phyloP scores from a whole-genome alignment of 2,329 filamentous ascomycete species.

The Talaromyces sp. region DNA sequence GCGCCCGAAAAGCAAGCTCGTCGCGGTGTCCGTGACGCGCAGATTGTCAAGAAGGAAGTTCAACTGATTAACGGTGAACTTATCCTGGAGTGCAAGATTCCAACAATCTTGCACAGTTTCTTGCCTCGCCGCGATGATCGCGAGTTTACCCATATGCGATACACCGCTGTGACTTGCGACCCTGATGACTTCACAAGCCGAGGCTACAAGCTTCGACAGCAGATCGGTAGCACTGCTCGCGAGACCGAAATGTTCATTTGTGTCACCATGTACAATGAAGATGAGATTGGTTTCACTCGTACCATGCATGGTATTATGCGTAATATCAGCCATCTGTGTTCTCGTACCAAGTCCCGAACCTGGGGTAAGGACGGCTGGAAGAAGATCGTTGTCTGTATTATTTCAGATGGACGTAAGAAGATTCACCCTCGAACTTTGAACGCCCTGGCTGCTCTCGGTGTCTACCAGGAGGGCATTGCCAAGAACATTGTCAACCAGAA shows the following conservation, averaged over 20 bases:
- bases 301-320: constrained; percentile 99
- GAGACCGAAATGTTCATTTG: constrained; percentile 97
- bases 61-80: constrained; percentile 96
- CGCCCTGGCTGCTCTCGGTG: constrained; percentile 91
- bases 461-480: constrained; percentile 97
- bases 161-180: constrained; percentile 97
- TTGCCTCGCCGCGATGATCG: constrained; percentile 87
- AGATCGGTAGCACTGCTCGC: constrained; percentile 77
- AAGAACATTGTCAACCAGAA: constrained; percentile 98
- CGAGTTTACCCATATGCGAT: constrained; percentile 98
- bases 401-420: constrained; percentile 90
- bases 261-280: constrained; percentile 99
- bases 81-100: constrained; percentile 97
- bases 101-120: constrained; percentile 97
- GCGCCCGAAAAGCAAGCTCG: constrained; percentile 86
- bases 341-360: constrained; percentile 83
- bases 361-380: constrained; percentile 99
- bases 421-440: constrained; percentile 93
- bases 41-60: constrained; percentile 92
- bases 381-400: constrained; percentile 97
- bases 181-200: constrained; percentile 88
- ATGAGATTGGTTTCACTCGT: constrained; percentile 92
- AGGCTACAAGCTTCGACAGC: constrained; percentile 91
- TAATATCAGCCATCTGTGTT: constrained; percentile 96
- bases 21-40: constrained; percentile 80